Evolutionary conservation across 2,329 filamentous ascomycete species (phyloP), one percentile per base, ranked within the genome.

Genomic region (Thelonectria blattea): DNA sequence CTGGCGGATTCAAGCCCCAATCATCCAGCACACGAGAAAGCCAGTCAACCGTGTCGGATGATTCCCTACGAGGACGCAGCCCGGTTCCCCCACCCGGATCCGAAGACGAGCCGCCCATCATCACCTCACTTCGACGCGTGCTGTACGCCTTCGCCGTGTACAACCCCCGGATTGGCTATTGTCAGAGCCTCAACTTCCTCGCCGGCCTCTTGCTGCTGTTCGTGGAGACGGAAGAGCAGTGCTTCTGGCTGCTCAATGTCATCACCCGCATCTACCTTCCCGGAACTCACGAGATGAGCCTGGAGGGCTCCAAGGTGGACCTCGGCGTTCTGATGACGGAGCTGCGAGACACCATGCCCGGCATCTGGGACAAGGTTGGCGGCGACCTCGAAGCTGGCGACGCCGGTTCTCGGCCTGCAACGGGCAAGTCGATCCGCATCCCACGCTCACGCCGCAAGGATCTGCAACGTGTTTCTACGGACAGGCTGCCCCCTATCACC

Each of bases 101-200:
- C 11, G 72, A 75, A 49, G 79, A 79, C 3, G 93, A 97, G 77
- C 92, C 91, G 0, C 82, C 86, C 12, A 92, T 97, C 70, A 89
- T 98, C 54, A 84, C 88, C 39, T 89, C 92, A 5, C 84, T 98
- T 8, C 90, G 94, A 30, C 88, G 92, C 42, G 92, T 98, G 1
- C 81, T 98, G 24, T 91, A 92, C 71, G 93, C 93, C 11, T 98
- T 97, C 75, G 89, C 94, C 2, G 85, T 97, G 43, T 92, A 97
- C 78, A 96, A 96, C 69, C 93, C 94, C 1, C 86, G 86, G 56
- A 96, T 97, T 67, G 94, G 94, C 14, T 98, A 98, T 76, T 98
- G 94, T 72, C 94, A 98, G 74, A 96, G 91, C 18, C 85, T 98
- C 30, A 98, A 98, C 76, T 98, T 98, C 76, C 85, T 98, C 52